Conservation (phyloP, 108 stramenopile genomes). For the Pseudonitzschia delicatissima region DNA sequence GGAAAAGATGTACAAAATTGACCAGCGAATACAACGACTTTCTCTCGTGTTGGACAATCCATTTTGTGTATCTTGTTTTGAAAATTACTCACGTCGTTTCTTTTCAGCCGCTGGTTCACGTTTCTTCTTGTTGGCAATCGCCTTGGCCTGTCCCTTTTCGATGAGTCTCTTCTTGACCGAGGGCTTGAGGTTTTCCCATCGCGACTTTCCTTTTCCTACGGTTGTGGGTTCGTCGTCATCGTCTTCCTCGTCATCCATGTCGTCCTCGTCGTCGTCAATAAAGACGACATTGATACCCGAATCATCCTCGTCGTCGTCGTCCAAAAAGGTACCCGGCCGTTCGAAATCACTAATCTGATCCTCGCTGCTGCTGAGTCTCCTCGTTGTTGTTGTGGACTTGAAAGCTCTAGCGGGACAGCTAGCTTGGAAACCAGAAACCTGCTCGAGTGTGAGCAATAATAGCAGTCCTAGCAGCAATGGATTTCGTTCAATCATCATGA, state of each 20-base stretch:
- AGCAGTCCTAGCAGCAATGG: too few species aligned
- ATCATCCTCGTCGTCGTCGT: conserved; percentile 36
- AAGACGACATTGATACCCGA: conserved; percentile 33
- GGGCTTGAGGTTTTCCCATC: conserved; percentile 74
- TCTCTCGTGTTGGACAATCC: background rate
- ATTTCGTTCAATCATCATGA: too few species aligned
- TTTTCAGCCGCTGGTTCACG: conserved; percentile 62
- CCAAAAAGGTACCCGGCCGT: conserved; percentile 28
- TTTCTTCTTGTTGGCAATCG: conserved; percentile 74
- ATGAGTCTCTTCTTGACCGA: conserved; percentile 61
- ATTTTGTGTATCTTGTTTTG: background rate
- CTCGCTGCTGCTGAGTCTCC: background rate
- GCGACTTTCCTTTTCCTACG: conserved; percentile 16
- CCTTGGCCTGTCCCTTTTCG: conserved; percentile 62
- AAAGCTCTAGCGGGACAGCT: too few species aligned
- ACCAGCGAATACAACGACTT: background rate
- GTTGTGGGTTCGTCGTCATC: conserved; percentile 25
- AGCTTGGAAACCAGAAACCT: too few species aligned
- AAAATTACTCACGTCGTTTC: conserved; percentile 60
- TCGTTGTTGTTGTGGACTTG: too few species aligned
- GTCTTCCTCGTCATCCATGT: conserved; percentile 34
- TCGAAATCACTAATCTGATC: conserved; percentile 13
- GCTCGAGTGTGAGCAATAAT: too few species aligned
- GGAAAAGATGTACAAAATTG: background rate
- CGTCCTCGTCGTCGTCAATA: conserved; percentile 14